Conservation (phyloP, 73 alveolate species). For the Stentor coeruleus region DNA sequence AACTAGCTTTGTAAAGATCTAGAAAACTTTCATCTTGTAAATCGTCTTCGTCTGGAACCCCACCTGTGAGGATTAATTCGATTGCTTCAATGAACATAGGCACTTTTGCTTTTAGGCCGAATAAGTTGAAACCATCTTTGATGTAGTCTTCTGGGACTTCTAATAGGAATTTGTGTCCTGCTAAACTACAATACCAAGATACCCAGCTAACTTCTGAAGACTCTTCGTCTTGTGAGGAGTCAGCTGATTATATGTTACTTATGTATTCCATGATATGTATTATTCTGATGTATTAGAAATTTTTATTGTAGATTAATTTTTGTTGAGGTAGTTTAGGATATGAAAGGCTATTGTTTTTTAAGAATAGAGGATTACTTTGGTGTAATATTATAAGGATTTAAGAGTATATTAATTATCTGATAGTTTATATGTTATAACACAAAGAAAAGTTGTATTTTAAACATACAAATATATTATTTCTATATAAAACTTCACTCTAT, state of each 20-base stretch:
- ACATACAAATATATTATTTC: too few relatives aligned
- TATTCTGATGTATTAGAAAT: too few relatives aligned
- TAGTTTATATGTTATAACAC: too few relatives aligned
- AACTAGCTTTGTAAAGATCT: constrained; percentile 80
- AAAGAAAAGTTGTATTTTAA: too few relatives aligned
- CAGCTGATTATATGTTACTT: neutral
- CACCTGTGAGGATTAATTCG: constrained; percentile 91
- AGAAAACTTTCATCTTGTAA: constrained; percentile 78
- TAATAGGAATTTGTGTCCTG: constrained; percentile 85
- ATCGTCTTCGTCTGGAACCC: constrained; percentile 92
- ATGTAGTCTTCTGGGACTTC: constrained; percentile 92
- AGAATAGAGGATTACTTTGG: too few relatives aligned
- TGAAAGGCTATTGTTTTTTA: too few relatives aligned
- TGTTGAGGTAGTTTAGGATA: too few relatives aligned
- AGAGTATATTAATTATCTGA: too few relatives aligned
- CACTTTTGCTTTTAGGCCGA: constrained; percentile 55
- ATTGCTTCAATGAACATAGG: constrained; percentile 56
- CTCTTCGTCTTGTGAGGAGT: constrained; percentile 19
- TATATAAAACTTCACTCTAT: too few relatives aligned
- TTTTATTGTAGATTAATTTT: too few relatives aligned
- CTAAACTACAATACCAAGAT: constrained; percentile 88
- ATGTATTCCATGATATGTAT: neutral
- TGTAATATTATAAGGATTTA: too few relatives aligned
- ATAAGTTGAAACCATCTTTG: constrained; percentile 74
- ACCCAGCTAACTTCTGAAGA: constrained; percentile 50